Base-by-base conservation (phyloP, 2,329 filamentous ascomycete genomes). In the Sclerotinia sclerotiorum region DNA sequence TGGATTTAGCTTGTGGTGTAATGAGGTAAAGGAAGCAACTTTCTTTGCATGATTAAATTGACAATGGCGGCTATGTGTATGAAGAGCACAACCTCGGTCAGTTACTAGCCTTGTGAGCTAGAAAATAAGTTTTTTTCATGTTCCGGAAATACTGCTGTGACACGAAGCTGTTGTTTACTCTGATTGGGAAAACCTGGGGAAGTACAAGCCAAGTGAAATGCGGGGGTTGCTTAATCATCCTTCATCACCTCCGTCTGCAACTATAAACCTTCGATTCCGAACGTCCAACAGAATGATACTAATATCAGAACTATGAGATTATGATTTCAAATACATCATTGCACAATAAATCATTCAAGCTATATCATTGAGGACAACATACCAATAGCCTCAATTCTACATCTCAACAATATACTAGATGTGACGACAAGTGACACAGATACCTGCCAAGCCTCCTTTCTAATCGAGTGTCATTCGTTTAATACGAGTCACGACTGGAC, bases 41-140 rank as follows among this genome's bases (percentile, higher is more conserved):
- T 10, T 51, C 58, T 62, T 62, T 62, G 58, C 46, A 62, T 62
- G 44, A 62, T 62, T 29, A 29, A 51, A n/a, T n/a, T 62, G 46
- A 51, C 29, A 51, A 17, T 39, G 29, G 58, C 58, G 35, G 29
- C 21, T 62, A 62, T 51, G 58, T 62, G 46, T 62, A 62, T 62
- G 10, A 62, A 62, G 29, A 62, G 58, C 19, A 49, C 44, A 35
- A 39, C 58, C 58, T 62, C 27, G 21, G 44, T 21, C 44, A 49
- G 1, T 51, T 35, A 42, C 13, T 42, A 62, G 46, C 35, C 58
- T 51, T 62, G n/a, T 51, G 15, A 35, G 49, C 21, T 19, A 35
- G 27, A 49, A 51, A 42, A 42, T 42, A 42, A 42, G 13, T 42
- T 42, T 2, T 2, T 42, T 15, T 15, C 17, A 27, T 17, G 3